These are phyloP conservation scores for Striga asiatica DNA, from an alignment of 257 asterid genomes.

Conservation along the genomic window DNA sequence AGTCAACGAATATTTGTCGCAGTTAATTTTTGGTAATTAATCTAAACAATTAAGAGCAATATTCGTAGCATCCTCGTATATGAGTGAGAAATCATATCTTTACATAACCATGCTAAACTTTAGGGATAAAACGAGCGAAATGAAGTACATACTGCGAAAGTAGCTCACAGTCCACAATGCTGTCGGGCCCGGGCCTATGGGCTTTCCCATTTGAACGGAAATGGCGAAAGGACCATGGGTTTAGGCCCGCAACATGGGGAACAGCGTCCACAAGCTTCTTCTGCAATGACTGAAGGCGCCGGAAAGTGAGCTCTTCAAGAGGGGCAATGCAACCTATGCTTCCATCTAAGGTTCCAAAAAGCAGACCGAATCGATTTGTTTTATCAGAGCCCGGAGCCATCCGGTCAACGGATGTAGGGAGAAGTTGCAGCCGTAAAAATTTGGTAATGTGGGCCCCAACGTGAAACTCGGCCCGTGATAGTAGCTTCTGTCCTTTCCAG, in stretches of 20 bases:
- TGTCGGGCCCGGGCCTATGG: slow-evolving; percentile 97
- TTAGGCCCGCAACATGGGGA: slow-evolving; percentile 82
- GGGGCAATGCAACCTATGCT: slow-evolving; percentile 96
- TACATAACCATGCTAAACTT: background rate
- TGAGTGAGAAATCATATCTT: background rate
- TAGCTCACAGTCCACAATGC: slow-evolving; percentile 87
- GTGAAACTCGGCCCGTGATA: slow-evolving; percentile 92
- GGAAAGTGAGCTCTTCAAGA: slow-evolving; percentile 86
- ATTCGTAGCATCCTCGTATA: background rate
- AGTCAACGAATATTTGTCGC: no score
- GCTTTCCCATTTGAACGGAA: slow-evolving; percentile 87
- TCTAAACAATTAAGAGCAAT: background rate
- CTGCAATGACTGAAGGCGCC: slow-evolving; percentile 94
- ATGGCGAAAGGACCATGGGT: slow-evolving; percentile 82
- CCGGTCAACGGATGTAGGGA: slow-evolving; percentile 65
- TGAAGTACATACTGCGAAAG: slow-evolving; percentile 61
- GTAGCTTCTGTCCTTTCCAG: slow-evolving; percentile 98
- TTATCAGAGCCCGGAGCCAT: slow-evolving; percentile 67
- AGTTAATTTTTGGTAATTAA: no score
- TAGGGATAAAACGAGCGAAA: background rate
- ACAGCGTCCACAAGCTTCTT: slow-evolving; percentile 85
- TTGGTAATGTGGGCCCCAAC: slow-evolving; percentile 87
- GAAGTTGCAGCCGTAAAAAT: slow-evolving; percentile 80
- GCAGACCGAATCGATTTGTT: slow-evolving; percentile 83
- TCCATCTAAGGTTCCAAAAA: slow-evolving; percentile 88